Percentiles rank a stretch among this genome's conserved stretches.
These are phyloP conservation scores for Hibiscus tridactylites DNA, from an alignment of 345 rosid genomes.

Conservation along the genomic window DNA sequence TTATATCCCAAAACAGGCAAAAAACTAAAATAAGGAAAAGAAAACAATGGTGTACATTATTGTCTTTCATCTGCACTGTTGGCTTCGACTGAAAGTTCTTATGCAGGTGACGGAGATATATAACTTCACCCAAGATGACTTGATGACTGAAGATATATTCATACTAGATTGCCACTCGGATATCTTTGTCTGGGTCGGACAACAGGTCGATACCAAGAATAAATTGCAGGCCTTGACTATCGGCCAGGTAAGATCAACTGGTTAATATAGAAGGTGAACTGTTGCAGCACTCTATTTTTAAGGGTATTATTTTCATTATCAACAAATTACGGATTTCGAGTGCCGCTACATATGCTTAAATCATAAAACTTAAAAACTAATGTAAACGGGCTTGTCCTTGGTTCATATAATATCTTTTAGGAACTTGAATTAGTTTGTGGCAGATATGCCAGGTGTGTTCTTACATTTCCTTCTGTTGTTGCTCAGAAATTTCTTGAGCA, in stretches of 20 bases:
- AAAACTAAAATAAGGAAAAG: neutral
- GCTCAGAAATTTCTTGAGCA: slow-evolving; percentile 74
- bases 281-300: neutral
- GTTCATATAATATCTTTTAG: neutral
- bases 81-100: slow-evolving; percentile 13
- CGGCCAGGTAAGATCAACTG: slow-evolving; percentile 58
- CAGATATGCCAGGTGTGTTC: neutral
- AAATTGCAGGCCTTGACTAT: slow-evolving; percentile 57
- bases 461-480: slow-evolving; percentile 10
- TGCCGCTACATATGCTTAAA: neutral
- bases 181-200: slow-evolving; percentile 92
- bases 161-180: slow-evolving; percentile 83
- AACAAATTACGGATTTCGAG: neutral
- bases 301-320: neutral
- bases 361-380: neutral
- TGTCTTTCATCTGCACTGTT: neutral
- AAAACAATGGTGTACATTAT: neutral
- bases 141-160: slow-evolving; percentile 97
- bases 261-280: neutral
- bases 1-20: neutral
- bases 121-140: slow-evolving; percentile 87
- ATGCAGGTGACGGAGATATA: slow-evolving; percentile 80
- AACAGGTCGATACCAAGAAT: slow-evolving; percentile 69
- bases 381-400: neutral
- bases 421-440: neutral